Conservation (phyloP, 768 basidiomycete genomes). For the Daedalea quercina region DNA sequence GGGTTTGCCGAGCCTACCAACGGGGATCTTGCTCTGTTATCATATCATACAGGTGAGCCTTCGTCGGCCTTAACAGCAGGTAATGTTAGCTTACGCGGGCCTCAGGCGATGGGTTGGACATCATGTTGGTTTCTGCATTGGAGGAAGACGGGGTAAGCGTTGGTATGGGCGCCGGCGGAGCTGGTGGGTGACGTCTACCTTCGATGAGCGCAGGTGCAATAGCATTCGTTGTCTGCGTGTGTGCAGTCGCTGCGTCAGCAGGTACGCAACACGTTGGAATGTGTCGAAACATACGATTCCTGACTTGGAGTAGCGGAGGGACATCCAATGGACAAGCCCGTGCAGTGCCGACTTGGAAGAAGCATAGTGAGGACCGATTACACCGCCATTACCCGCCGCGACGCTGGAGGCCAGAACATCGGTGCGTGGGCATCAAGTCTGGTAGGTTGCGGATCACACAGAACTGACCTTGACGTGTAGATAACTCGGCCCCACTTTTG, state of each 20-base stretch:
- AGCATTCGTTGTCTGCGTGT: conserved; percentile 40
- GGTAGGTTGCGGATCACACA: not conserved
- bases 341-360: conserved; percentile 50
- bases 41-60: not conserved
- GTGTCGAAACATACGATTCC: conserved; percentile 35
- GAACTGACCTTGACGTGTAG: conserved; percentile 41
- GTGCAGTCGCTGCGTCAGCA: not conserved
- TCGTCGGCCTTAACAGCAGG: no score
- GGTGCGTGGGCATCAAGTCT: no score
- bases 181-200: conserved; percentile 22
- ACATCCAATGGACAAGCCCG: conserved; percentile 50
- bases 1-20: conserved; percentile 44
- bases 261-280: not conserved
- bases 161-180: not conserved
- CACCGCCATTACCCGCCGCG: conserved; percentile 39
- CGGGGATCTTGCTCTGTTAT: conserved; percentile 37
- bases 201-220: conserved; percentile 46
- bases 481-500: conserved; percentile 44
- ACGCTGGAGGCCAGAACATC: not conserved
- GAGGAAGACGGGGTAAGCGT: conserved; percentile 1
- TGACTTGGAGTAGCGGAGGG: conserved; percentile 40
- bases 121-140: conserved; percentile 39
- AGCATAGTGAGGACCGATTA: conserved; percentile 51
- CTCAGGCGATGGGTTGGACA: conserved; percentile 32
- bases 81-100: conserved; percentile 29